A percentile compares a stretch with the other conserved stretches of the same genome.
Evolutionary conservation across 2,329 filamentous ascomycete species (phyloP).

Genomic region (Orbilia blumenaviensis): DNA sequence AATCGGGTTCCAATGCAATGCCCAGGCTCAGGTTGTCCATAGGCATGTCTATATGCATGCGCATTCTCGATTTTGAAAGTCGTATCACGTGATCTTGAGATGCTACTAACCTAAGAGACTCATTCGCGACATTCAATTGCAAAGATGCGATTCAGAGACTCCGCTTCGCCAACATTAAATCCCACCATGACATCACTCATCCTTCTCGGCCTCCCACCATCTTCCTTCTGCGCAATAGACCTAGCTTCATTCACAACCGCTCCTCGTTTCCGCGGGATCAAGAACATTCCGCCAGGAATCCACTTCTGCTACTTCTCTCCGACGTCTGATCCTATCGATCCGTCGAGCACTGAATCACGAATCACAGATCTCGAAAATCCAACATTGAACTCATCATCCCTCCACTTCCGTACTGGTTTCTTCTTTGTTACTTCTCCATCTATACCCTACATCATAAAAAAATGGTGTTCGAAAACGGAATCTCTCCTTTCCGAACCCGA

Average conservation of each 20-base stretch:
- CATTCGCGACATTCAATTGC: background rate
- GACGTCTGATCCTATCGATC: slow-evolving; percentile 54
- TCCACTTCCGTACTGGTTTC: slow-evolving; percentile 47
- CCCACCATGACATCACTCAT: slow-evolving; percentile 54
- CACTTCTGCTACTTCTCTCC: slow-evolving; percentile 57
- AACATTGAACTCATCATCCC: slow-evolving; percentile 24
- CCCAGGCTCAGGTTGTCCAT: no score
- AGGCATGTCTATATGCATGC: no score
- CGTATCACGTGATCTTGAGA: background rate
- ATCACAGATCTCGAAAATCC: slow-evolving; percentile 51
- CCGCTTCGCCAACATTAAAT: background rate
- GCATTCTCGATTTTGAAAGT: no score
- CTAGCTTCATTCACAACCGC: slow-evolving; percentile 56
- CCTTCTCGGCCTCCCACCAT: slow-evolving; percentile 54
- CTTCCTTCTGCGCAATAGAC: slow-evolving; percentile 56
- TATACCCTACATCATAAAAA: slow-evolving; percentile 37
- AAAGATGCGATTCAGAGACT: background rate
- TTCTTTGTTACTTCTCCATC: slow-evolving; percentile 41
- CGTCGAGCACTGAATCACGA: slow-evolving; percentile 34
- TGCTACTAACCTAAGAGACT: background rate
- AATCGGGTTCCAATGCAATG: no score
- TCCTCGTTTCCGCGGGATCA: slow-evolving; percentile 56
- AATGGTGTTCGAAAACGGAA: slow-evolving; percentile 53
- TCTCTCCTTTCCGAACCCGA: slow-evolving; percentile 43
- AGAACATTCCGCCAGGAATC: slow-evolving; percentile 56